Evolutionary conservation across 2,329 filamentous ascomycete genomes (phyloP).

Genomic region (Xylaria sp.): DNA sequence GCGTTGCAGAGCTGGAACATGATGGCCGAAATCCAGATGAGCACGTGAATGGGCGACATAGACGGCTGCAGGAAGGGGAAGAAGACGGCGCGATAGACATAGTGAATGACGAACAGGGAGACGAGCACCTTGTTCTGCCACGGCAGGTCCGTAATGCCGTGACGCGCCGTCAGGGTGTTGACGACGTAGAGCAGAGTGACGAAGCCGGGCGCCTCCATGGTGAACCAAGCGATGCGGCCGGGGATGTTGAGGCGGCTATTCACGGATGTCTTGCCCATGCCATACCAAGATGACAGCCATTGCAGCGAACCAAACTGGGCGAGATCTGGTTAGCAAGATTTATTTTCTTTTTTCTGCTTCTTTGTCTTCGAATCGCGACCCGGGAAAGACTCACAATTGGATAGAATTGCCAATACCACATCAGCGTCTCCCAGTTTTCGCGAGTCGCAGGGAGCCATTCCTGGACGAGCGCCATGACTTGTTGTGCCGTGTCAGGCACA

Average conservation of each 20-base stretch:
- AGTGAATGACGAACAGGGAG: constrained; percentile 73
- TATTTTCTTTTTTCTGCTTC: not conserved
- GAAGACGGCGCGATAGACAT: constrained; percentile 80
- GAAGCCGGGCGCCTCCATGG: constrained; percentile 80
- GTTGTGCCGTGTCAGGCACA: not conserved
- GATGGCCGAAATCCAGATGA: constrained; percentile 60
- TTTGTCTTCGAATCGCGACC: not conserved
- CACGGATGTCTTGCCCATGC: constrained; percentile 86
- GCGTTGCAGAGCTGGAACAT: constrained; percentile 79
- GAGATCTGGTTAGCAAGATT: constrained; percentile 4
- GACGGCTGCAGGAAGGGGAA: constrained; percentile 79
- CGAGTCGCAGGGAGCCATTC: constrained; percentile 54
- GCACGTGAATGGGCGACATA: constrained; percentile 81
- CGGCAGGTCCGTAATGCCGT: constrained; percentile 57
- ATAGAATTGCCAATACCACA: constrained; percentile 51
- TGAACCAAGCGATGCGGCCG: constrained; percentile 78
- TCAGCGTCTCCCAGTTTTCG: constrained; percentile 51
- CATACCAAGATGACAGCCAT: constrained; percentile 76
- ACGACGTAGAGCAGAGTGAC: constrained; percentile 75
- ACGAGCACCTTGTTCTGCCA: constrained; percentile 75
- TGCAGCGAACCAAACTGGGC: constrained; percentile 64
- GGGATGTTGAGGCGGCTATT: constrained; percentile 75
- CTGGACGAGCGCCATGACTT: constrained; percentile 43
- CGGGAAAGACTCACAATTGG: constrained; percentile 42
- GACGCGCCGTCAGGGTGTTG: constrained; percentile 55